Conservation (phyloP, 176 grass and related monocot genomes). For the Paspalum vaginatum region DNA sequence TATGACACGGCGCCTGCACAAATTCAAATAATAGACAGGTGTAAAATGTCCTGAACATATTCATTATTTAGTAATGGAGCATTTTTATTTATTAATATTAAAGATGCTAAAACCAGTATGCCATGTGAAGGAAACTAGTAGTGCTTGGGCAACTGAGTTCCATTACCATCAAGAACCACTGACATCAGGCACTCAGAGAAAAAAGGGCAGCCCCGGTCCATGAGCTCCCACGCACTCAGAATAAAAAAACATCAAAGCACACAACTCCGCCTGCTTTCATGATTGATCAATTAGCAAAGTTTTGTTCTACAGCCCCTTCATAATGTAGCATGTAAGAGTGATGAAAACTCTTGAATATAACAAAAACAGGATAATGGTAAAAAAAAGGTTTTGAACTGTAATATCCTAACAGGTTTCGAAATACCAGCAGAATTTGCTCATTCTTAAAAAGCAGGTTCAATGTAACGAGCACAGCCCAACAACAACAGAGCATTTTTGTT, state of each 20-base stretch:
- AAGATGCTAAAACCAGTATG: background rate
- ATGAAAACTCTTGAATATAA: background rate
- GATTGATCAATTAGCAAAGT: background rate
- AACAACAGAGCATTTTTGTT: too few relatives aligned
- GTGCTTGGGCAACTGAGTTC: background rate
- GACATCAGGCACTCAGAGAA: background rate
- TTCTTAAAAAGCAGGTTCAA: too few relatives aligned
- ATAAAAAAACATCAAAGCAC: background rate
- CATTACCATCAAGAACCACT: background rate
- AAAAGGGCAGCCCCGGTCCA: too few relatives aligned
- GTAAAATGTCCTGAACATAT: background rate
- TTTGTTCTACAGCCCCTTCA: background rate
- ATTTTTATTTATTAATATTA: constrained; percentile 1
- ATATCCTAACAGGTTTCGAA: too few relatives aligned
- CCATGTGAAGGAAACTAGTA: background rate
- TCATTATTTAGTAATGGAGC: background rate
- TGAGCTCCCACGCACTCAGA: background rate
- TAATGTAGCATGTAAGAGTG: background rate
- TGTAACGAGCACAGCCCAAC: too few relatives aligned
- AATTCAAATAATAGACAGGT: constrained; percentile 33
- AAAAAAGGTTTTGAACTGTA: too few relatives aligned
- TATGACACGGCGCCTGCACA: constrained; percentile 79
- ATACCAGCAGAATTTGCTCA: too few relatives aligned
- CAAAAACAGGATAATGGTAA: too few relatives aligned
- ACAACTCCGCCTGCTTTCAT: background rate